Evolutionary conservation across 208 protist genomes (phyloP).

Genomic region (Wallacemonas sp.): DNA sequence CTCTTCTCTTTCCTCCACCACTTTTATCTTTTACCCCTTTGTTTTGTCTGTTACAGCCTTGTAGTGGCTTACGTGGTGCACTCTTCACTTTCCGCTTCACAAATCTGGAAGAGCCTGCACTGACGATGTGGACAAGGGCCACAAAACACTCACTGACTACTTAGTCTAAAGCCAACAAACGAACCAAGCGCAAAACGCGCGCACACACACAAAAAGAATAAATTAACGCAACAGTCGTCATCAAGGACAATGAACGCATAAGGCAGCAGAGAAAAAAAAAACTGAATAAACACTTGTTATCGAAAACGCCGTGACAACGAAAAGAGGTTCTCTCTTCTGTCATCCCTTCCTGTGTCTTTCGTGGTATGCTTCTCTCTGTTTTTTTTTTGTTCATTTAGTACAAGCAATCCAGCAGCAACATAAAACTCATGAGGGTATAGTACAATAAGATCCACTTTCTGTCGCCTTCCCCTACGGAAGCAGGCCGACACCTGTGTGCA

Average conservation of each 20-base stretch:
- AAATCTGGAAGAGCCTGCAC: not conserved
- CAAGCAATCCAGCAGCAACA: too few relatives aligned
- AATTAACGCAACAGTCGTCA: too few relatives aligned
- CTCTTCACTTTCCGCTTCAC: not conserved
- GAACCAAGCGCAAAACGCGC: not conserved
- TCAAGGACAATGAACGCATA: too few relatives aligned
- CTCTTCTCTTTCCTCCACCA: conserved; percentile 13
- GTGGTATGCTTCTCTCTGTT: conserved; percentile 13
- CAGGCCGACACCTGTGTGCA: too few relatives aligned
- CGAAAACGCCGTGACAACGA: not conserved
- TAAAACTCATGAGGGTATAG: too few relatives aligned
- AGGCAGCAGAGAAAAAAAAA: conserved; percentile 6
- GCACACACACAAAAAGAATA: not conserved
- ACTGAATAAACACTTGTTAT: not conserved
- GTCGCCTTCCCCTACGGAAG: too few relatives aligned
- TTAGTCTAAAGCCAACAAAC: not conserved
- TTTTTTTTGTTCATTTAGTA: too few relatives aligned
- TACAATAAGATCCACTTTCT: too few relatives aligned
- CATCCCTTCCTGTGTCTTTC: not conserved
- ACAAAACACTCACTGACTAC: conserved; percentile 6
- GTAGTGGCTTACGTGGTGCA: not conserved
- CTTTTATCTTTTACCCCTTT: conserved; percentile 7
- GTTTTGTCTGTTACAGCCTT: conserved; percentile 1
- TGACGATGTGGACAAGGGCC: not conserved
- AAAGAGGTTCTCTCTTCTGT: not conserved